Percentiles rank a stretch among this genome's conserved stretches.
Evolutionary conservation across 2,329 filamentous ascomycete species (phyloP).

Genomic region (Aspergillus pseudotamarii): DNA sequence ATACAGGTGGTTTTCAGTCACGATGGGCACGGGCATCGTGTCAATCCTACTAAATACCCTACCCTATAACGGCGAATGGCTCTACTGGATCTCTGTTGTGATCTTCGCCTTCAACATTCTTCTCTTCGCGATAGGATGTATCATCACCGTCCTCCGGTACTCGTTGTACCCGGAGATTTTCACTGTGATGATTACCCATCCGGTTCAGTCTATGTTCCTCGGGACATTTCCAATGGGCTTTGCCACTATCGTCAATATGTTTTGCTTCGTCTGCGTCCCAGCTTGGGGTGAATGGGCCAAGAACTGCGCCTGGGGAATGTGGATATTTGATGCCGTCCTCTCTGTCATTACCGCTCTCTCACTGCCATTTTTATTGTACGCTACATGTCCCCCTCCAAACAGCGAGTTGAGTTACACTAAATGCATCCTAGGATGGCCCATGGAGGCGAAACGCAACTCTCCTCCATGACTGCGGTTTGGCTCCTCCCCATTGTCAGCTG

Average conservation of each 20-base stretch:
- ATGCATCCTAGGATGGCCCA: constrained; percentile 25
- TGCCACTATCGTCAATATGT: constrained; percentile 69
- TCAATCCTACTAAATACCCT: constrained; percentile 41
- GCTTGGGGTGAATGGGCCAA: constrained; percentile 63
- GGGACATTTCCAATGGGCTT: constrained; percentile 71
- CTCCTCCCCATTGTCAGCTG: constrained; percentile 69
- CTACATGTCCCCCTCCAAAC: neutral
- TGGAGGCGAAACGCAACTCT: constrained; percentile 40
- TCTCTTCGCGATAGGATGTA: constrained; percentile 37
- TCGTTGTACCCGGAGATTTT: constrained; percentile 68
- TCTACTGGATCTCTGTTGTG: constrained; percentile 42
- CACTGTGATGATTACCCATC: constrained; percentile 66
- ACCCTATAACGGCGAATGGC: constrained; percentile 42
- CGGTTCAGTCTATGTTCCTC: constrained; percentile 68
- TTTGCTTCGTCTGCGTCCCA: constrained; percentile 61
- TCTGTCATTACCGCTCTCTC: constrained; percentile 58
- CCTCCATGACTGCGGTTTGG: constrained; percentile 66
- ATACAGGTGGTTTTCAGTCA: constrained; percentile 45
- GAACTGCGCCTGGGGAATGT: constrained; percentile 59
- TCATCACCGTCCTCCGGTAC: constrained; percentile 63
- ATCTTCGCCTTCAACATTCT: constrained; percentile 42
- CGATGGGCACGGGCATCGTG: constrained; percentile 48
- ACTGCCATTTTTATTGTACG: constrained; percentile 61
- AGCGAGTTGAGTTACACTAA: neutral
- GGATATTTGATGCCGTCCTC: constrained; percentile 60